Conservation (phyloP, 169 alveolate genomes). For the Theileria sp. region DNA sequence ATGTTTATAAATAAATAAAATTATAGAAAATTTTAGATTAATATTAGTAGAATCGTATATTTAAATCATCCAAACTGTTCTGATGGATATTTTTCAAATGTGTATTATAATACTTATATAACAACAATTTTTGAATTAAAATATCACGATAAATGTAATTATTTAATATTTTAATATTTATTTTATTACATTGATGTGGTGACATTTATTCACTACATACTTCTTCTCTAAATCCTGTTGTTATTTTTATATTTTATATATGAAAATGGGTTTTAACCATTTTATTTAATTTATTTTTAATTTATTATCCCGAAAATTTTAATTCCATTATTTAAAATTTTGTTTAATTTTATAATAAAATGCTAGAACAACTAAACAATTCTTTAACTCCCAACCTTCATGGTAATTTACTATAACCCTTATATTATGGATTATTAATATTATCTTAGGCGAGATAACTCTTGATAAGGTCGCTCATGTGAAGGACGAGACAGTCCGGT, state of each 20-base stretch:
- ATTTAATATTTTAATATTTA: not conserved
- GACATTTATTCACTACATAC: not conserved
- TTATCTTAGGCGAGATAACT: conserved; percentile 44
- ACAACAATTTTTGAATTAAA: not conserved
- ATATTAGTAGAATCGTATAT: not conserved
- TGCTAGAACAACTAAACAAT: not conserved
- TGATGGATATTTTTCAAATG: not conserved
- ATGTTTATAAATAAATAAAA: no score
- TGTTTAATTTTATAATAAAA: not conserved
- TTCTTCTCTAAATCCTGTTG: not conserved
- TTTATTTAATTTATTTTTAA: not conserved
- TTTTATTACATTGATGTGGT: not conserved
- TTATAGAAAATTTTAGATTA: no score
- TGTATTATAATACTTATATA: not conserved
- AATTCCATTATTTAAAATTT: no score
- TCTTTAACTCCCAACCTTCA: not conserved
- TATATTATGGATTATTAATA: not conserved
- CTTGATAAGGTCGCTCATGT: conserved; percentile 56
- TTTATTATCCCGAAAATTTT: not conserved
- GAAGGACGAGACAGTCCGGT: conserved; percentile 61
- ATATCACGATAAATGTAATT: not conserved
- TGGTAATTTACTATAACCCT: not conserved
- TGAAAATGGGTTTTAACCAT: not conserved
- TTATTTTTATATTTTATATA: not conserved
- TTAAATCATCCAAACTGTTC: not conserved